These are phyloP conservation scores for Cyberlindnera japonica DNA, from an alignment of 805 yeast genomes.

Conservation along the genomic window DNA sequence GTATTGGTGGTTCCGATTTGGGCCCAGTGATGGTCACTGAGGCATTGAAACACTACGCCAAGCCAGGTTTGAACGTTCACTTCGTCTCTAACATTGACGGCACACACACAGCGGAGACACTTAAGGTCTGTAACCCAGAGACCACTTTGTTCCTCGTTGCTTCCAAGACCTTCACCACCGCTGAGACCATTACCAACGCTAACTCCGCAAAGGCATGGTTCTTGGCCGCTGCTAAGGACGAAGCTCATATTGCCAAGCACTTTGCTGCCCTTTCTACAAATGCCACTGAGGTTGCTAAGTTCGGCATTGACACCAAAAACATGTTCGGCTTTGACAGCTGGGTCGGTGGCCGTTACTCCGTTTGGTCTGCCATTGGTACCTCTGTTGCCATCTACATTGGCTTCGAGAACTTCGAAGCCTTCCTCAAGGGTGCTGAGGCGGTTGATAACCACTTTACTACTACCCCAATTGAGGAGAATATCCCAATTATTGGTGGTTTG, in stretches of 20 bases:
- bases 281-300: constrained; percentile 83
- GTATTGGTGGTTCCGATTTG: constrained; percentile 98
- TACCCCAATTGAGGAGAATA: constrained; percentile 86
- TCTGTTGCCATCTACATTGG: constrained; percentile 95
- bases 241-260: constrained; percentile 85
- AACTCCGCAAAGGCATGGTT: constrained; percentile 95
- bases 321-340: constrained; percentile 98
- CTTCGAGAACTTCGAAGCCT: constrained; percentile 85
- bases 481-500: constrained; percentile 91
- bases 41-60: constrained; percentile 86
- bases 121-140: constrained; percentile 77
- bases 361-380: constrained; percentile 98
- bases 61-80: constrained; percentile 72
- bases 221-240: constrained; percentile 63
- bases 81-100: constrained; percentile 99
- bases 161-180: constrained; percentile 98
- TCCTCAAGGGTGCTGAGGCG: constrained; percentile 97
- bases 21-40: constrained; percentile 99
- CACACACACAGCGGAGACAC: constrained; percentile 89
- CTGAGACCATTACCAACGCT: constrained; percentile 96
- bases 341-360: constrained; percentile 99
- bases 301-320: constrained; percentile 95
- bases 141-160: constrained; percentile 91
- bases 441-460: constrained; percentile 85
- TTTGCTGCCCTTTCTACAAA: constrained; percentile 96